Evolutionary conservation across 202 grass and related monocot genomes (phyloP), one percentile per base, ranked within the genome.

Genomic region (Musa balbisiana): DNA sequence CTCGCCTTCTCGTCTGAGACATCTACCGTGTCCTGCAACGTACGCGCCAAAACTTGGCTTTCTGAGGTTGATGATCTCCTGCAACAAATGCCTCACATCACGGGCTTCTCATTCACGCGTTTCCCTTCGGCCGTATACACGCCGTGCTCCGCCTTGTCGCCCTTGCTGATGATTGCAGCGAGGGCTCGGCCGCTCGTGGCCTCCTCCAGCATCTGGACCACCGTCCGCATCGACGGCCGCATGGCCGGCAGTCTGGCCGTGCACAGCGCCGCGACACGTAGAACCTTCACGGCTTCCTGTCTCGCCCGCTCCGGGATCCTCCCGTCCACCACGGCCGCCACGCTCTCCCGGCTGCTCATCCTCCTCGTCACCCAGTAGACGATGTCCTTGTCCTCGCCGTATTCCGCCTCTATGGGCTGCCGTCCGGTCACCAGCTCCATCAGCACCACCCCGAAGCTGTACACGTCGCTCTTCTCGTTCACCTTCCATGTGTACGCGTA

Each of bases 201-300:
- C 56, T 90, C 92, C 82, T 96, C 92, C 0, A 96, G 84, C 92
- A 92, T 87, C 84, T 92, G 92, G 79, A 96, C 87, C 24, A 96
- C 92, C 11, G 85, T 67, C 54, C 92, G 81, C 92, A 96, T 96
- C 51, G 89, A 92, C 11, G 92, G 92, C 27, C 92, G 29, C 77
- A 76, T 80, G 9, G 92, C 74, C 29, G 92, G 92, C 19, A 87
- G 69, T 9, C 82, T 70, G 52, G 80, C 84, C 0, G 90, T 92
- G 84, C 89, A 96, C 13, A 88, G 21, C 53, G 85, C 83, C 9
- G 90, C 92, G 0, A 96, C 81, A 0, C 83, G 69, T 1, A 96
- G 75, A 55, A 92, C 83, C 24, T 77, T 62, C 9, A 89, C 53
- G 0, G 90, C 92, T 77, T 92, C 92, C 69, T 92, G 85, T 69